Evolutionary conservation across 305 asterid species (phyloP), one percentile per base, ranked within the genome.

Genomic region (Coffea humblotiana): DNA sequence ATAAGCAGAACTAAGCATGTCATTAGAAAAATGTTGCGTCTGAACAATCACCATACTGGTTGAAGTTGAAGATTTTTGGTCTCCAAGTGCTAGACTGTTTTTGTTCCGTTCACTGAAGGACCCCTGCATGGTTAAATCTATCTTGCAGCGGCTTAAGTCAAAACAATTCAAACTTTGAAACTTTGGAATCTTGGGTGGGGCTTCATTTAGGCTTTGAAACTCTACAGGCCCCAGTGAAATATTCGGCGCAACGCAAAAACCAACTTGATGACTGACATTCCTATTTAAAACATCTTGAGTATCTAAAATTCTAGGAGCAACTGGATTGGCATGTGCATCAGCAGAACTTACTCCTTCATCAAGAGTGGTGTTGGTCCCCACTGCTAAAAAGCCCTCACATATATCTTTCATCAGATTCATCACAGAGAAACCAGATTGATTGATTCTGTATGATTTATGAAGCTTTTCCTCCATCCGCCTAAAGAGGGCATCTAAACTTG

Each of bases 401-500:
- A 81, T 85, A 83, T 88, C 90, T 58, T 83, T 82, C 94, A 93
- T 86, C 74, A 90, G 79, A 71, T 82, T 77, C 83, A 60, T 73
- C 79, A 82, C 68, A 56, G 90, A 85, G 81, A 84, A 77, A 71
- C 86, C 82, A 25, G 87, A 80, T 66, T 79, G 87, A 80, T 76
- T 75, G 48, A 72, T 79, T 80, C 85, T 72, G 78, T 86, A 82
- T 81, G 89, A 82, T 71, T 81, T 74, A 64, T 86, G 85, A 78
- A 80, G 86, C 75, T 87, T 84, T 81, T 85, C 88, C 82, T 91
- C 90, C 79, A 90, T 81, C 77, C 27, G 82, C 71, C 82, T 86
- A 77, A 86, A 84, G 81, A 89, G 85, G 40, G 82, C 86, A 77
- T 88, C 93, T 80, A 88, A 83, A 80, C 86, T 87, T 64, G 92